Base-by-base conservation (phyloP, 2,329 filamentous ascomycete species). In the Trichoderma koningii region DNA sequence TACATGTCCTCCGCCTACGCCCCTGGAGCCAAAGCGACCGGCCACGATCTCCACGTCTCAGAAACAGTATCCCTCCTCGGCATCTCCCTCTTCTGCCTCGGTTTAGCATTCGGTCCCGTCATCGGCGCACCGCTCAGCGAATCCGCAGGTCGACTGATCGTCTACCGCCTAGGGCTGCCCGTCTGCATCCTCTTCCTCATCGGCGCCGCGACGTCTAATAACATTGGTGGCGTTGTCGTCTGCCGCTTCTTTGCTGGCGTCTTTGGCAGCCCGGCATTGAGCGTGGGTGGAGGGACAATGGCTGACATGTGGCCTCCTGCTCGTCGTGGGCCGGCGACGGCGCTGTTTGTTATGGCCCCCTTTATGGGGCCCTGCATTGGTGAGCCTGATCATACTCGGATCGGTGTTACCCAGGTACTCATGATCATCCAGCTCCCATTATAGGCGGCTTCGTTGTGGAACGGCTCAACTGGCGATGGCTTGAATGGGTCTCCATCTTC, bases 91-190 rank as follows among this genome's bases (percentile, higher is more conserved):
- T 92, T 91, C 71, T 90, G 92, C 87, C 78, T 92, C 4, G 79
- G 83, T 66, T 89, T 92, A 88, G 85, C 85, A 19, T 88, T 92
- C 38, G 92, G 91, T 66, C 90, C 90, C 0, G 79, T 93, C 1
- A 92, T 89, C 88, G 92, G 89, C 86, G 90, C 87, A 0, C 87
- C 87, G 0, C 91, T 92, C 70, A 90, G 87, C 21, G 90, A 93
- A 70, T 80, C 78, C 0, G 72, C 83, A 0, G 90, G 90, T 4
- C 83, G 90, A 45, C 83, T 89, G 48, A 87, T 85, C 3, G 87
- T 93, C 64, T 93, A 92, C 71, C 75, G 92, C 5, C 76, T 81
- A 15, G 91, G 88, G 0, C 91, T 92, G 73, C 75, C 80, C 15
- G 76, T 91, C 3, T 91, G 89, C 70, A 77, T 86, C 17, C 67